phyloP scores from a whole-genome alignment of 2,329 filamentous ascomycete species.

The Dactylonectria estremocensis region DNA sequence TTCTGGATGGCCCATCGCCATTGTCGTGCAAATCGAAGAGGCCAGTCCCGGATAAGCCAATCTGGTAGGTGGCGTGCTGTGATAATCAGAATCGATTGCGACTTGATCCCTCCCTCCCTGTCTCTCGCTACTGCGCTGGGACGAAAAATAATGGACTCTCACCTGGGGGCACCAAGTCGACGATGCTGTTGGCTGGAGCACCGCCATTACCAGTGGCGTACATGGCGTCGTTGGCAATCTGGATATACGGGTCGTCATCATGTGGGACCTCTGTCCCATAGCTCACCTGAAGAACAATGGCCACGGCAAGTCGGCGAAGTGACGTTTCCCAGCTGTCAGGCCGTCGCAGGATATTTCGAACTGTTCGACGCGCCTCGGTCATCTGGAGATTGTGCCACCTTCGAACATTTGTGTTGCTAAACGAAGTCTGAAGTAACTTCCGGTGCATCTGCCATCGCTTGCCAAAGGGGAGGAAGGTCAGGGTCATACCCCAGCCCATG shows the following conservation, averaged over 20 bases:
- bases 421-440: constrained; percentile 59
- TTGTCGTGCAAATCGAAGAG: constrained; percentile 51
- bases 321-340: constrained; percentile 47
- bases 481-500: constrained; percentile 63
- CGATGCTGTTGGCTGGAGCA: constrained; percentile 53
- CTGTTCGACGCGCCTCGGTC: constrained; percentile 41
- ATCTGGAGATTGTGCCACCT: constrained; percentile 47
- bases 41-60: constrained; percentile 51
- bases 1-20: constrained; percentile 54
- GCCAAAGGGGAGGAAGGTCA: constrained; percentile 62
- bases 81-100: constrained; percentile 18
- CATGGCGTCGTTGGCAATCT: constrained; percentile 51
- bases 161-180: constrained; percentile 62
- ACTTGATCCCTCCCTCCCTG: neutral
- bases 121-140: neutral
- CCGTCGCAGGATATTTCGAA: constrained; percentile 38
- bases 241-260: constrained; percentile 50
- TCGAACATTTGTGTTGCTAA: constrained; percentile 55
- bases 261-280: constrained; percentile 50
- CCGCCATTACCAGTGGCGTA: constrained; percentile 52
- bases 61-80: constrained; percentile 47
- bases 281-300: constrained; percentile 52
- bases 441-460: constrained; percentile 60
- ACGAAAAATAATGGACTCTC: constrained; percentile 16
- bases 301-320: constrained; percentile 50